These are phyloP conservation scores for Thelephora aurantiotincta DNA, from an alignment of 768 basidiomycete species.

Conservation along the genomic window DNA sequence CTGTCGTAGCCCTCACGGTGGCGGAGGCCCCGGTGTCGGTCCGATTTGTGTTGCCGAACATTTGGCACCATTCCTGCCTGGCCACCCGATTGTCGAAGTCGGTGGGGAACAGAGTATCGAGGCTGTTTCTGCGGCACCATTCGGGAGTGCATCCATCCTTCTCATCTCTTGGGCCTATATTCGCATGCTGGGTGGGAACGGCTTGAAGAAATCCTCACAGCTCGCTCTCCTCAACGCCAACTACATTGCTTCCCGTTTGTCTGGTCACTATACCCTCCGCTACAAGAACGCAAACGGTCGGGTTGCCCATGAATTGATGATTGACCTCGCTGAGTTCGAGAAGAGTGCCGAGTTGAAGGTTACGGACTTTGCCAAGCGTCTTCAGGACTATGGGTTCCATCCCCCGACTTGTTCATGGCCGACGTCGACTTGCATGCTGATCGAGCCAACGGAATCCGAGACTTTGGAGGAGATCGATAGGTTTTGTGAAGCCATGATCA, in stretches of 20 bases:
- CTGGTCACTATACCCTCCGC: conserved; percentile 70
- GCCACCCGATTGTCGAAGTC: conserved; percentile 60
- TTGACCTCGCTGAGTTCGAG: conserved; percentile 93
- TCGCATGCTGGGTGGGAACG: conserved; percentile 96
- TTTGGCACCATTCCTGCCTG: conserved; percentile 87
- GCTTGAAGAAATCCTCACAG: conserved; percentile 75
- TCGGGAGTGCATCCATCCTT: conserved; percentile 88
- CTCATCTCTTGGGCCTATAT: conserved; percentile 99
- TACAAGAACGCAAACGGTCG: conserved; percentile 86
- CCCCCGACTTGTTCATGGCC: conserved; percentile 99
- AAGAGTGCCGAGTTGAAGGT: conserved; percentile 84
- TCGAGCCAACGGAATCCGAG: conserved; percentile 96
- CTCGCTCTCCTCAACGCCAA: conserved; percentile 90
- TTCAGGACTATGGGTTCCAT: conserved; percentile 72
- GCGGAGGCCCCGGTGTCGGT: conserved; percentile 92
- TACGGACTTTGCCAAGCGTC: conserved; percentile 88
- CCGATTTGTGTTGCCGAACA: conserved; percentile 94
- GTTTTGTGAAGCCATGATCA: conserved; percentile 98
- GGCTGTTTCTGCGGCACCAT: conserved; percentile 86
- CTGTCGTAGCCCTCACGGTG: conserved; percentile 72
- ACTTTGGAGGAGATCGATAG: conserved; percentile 86
- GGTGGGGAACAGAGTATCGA: conserved; percentile 64
- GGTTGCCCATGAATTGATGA: conserved; percentile 91
- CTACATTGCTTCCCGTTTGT: conserved; percentile 87
- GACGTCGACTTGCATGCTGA: conserved; percentile 91